Evolutionary conservation across 1,139 yeast species (phyloP), one percentile per base, ranked within the genome.

Genomic region (Insectozyma bohioensis): DNA sequence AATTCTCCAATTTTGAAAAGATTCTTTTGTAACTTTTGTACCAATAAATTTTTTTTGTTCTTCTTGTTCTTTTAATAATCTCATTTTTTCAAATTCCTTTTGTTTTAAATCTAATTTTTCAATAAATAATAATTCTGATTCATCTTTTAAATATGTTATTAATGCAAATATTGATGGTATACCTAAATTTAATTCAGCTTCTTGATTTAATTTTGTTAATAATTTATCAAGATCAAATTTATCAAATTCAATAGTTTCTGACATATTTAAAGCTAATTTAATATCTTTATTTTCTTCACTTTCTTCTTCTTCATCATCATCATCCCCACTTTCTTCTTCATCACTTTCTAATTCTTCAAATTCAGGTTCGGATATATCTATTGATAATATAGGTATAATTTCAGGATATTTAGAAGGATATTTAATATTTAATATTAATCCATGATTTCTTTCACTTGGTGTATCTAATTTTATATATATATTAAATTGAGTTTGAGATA

Each of bases 91-190:
- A 46, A 82, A 72, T 42, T 62, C 62, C 35, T 69, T 68, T 47
- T 85, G 90, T 28, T 69, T 71, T 9, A 47, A 50, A n/a, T 66
- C 64, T 27, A 85, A 63, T 46, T 82, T 81, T 8, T 64, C 58
- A 16, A 67, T 73, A 48, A 85, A 85, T 42, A 76, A 51, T 17
- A 58, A 60, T 50, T 92, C 97, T 4, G 85, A 90, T 39, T 74
- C 75, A 33, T 90, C 97, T 52, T 90, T 90, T 34, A 88, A 66
- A 11, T 78, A 66, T 2, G 94, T 79, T 0, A 85, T 76, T 31
- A 92, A 56, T 0, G 95, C 78, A 60, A 88, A 92, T 5, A 90
- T 72, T 47, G 90, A 81, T 11, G 96, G 95, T 72, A 90, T 82
- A 1, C 98, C 97, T 33, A 82, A 49, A 52, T 85, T 88, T 35